Evolutionary conservation across 1,284 basidiomycete genomes (phyloP), one percentile per base, ranked within the genome.

Genomic region (Crepidotus sp.): DNA sequence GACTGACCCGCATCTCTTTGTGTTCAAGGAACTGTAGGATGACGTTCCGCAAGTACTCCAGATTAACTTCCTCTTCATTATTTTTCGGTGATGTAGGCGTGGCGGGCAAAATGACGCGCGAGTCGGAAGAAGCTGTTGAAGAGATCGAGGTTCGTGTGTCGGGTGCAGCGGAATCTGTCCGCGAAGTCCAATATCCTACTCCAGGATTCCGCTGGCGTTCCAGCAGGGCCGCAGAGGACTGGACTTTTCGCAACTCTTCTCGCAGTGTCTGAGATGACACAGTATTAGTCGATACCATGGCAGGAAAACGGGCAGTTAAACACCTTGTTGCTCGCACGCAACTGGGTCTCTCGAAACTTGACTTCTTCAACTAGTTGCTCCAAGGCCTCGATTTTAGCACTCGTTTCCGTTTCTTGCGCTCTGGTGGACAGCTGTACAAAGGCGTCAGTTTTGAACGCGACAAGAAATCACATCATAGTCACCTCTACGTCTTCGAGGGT

Each of bases 31-130:
- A 97, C 61, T 96, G 93, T 33, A 97, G 60, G 41, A 96, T 89
- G 25, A 96, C 87, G 62, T 96, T 97, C 48, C 93, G 74, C 27
- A 97, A 66, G 64, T 97, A 97, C 65, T 97, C 93, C n/a, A 94
- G 69, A 59, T 94, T 97, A 47, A 97, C 75, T 50, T 94, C 91
- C 57, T 94, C 91, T 19, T 94, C 91, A 19, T 91, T 86, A n/a
- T 74, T 72, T 36, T 67, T 66, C 27, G 42, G 51, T 6, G 55
- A 55, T 3, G 69, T 59, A 4, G 67, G 60, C 5, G 70, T 65
- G 18, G 66, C 56, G 18, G 75, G 72, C 4, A 74, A 68, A 3
- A 57, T 57, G 21, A 62, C 58, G 21, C 63, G 63, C 15, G 68
- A 63, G 48, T 72, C 69, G 13, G 70, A 65, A 2, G 70, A 57